Base-by-base conservation (phyloP, 305 asterid species). In the Petunia hybrid region DNA sequence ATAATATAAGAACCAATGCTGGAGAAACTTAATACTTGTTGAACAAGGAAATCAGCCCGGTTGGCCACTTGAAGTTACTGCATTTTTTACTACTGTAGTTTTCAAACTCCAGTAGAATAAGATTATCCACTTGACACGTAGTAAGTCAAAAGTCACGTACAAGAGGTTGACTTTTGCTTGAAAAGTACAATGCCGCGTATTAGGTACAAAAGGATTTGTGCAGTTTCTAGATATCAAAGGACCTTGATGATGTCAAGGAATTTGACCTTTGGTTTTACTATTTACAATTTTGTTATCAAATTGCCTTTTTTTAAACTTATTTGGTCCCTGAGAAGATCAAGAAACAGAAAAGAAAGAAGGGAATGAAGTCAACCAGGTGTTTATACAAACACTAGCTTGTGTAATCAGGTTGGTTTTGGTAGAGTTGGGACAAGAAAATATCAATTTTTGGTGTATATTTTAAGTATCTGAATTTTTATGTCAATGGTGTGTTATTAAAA, bases 221-320 rank as follows among this genome's bases (percentile, higher is more conserved):
- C 69, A 76, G 46, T 45, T 78, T 78, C 3, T 61, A 57, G 60
- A 66, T 3, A 78, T 10, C 35, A 77, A 73, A 38, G 31, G 9
- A 13, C 7, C 6, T 16, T 81, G 91, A 87, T 91, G 87, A 75
- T 84, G 91, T 89, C 93, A 91, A 67, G 79, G 61, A 83, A 83
- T 78, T 89, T 89, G 95, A 89, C 95, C 91, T 83, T 40, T 5
- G 16, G 13, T 66, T 80, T 56, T 13, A 57, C 1, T 62, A 55
- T 48, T 78, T 41, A 57, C n/a, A n/a, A 35, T 73, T 45, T 35
- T 64, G 80, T 73, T 83, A 79, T 82, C 80, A 56, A 78, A 38
- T 65, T 16, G 2, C 0, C 55, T 43, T n/a, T 86, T 81, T 0
- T 82, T 39, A 31, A 81, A 12, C 41, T 77, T 64, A 61, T 45